Conservation (phyloP, 345 rosid genomes). For the rapeseed (Brassica napus) region DNA sequence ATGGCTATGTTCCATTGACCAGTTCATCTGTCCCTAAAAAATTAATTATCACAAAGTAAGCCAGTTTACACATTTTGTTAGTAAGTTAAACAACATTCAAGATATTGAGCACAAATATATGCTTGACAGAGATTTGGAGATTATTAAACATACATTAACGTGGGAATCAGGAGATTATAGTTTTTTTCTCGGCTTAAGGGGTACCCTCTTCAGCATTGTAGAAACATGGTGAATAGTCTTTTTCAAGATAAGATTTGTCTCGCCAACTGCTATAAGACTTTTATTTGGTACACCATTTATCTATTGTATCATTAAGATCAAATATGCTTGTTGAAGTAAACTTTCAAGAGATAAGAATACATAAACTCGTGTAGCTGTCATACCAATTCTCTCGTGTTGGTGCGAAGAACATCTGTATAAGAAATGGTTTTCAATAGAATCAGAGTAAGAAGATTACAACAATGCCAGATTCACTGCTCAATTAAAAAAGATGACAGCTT, state of each 20-base stretch:
- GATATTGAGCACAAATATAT: background rate
- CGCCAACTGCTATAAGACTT: background rate
- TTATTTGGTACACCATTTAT: background rate
- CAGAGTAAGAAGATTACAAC: background rate
- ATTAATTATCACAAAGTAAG: background rate
- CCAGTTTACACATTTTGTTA: background rate
- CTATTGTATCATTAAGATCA: no score
- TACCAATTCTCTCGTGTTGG: background rate
- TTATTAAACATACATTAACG: background rate
- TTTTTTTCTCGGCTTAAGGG: no score
- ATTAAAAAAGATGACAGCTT: background rate
- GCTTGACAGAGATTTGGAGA: background rate
- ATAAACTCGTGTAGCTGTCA: background rate
- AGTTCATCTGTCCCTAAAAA: background rate
- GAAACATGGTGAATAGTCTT: background rate
- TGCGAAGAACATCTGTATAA: background rate
- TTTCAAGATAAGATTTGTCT: background rate
- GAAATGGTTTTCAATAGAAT: background rate
- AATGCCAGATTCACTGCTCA: background rate
- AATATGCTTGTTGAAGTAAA: no score
- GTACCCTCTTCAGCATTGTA: background rate
- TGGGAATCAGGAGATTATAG: background rate
- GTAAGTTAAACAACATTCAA: background rate
- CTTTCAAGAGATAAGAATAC: background rate
- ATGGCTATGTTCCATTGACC: background rate